Conservation (phyloP, 495 filamentous ascomycete species). For the Penicillium cosmopolitanum region DNA sequence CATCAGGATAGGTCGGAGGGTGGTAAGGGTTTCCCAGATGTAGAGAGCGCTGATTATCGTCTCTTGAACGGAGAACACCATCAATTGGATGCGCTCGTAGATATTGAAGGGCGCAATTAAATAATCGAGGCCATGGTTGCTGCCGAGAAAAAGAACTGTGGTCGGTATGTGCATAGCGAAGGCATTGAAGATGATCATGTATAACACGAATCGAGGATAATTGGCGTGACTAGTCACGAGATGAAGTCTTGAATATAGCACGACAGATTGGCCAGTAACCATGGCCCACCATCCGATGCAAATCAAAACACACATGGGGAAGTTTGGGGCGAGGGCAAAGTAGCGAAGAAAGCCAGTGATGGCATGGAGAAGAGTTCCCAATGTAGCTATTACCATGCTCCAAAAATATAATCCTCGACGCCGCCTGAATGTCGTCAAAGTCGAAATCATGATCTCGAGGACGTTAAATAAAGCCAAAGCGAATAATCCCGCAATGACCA, state of each 20-base stretch:
- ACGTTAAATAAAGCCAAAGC: slow-evolving; percentile 40
- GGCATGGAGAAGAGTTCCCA: slow-evolving; percentile 32
- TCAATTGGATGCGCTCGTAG: slow-evolving; percentile 47
- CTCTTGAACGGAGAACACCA: slow-evolving; percentile 49
- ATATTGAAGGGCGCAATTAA: slow-evolving; percentile 38
- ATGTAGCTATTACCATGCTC: slow-evolving; percentile 38
- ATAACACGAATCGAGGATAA: slow-evolving; percentile 31
- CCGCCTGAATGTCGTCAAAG: slow-evolving; percentile 46
- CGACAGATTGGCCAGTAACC: slow-evolving; percentile 39
- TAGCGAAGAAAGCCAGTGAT: slow-evolving; percentile 34
- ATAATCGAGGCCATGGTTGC: slow-evolving; percentile 23
- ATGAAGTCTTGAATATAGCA: slow-evolving; percentile 48
- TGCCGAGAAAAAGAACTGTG: slow-evolving; percentile 31
- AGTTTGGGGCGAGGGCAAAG: slow-evolving; percentile 30
- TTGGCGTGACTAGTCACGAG: slow-evolving; percentile 31
- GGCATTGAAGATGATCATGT: slow-evolving; percentile 37
- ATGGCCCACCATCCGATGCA: slow-evolving; percentile 38
- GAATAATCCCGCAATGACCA: slow-evolving; percentile 38
- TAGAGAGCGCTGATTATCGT: slow-evolving; percentile 53
- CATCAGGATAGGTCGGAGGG: slow-evolving; percentile 36
- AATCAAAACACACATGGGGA: slow-evolving; percentile 31
- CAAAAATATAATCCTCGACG: slow-evolving; percentile 49
- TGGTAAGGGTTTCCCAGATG: slow-evolving; percentile 42
- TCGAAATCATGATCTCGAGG: slow-evolving; percentile 42
- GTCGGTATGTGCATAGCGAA: slow-evolving; percentile 37